Conservation (phyloP, 805 yeast species). For the Starmera dryadoides region DNA sequence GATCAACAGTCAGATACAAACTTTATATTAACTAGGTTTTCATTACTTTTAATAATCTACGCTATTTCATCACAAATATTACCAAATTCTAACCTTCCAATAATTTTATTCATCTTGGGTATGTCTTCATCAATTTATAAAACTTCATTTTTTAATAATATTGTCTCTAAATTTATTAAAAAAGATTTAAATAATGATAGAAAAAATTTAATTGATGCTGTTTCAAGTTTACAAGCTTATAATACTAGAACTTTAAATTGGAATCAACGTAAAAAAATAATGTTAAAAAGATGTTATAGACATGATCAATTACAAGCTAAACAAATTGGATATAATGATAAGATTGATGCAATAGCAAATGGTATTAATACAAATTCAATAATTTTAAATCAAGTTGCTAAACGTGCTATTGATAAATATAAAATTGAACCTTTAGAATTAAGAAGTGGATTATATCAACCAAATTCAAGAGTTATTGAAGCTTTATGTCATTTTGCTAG, state of each 20-base stretch:
- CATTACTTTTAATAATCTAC: conserved; percentile 22
- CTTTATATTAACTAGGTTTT: conserved; percentile 16
- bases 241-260: conserved; percentile 28
- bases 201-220: conserved; percentile 27
- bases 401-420: conserved; percentile 26
- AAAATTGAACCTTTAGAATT: conserved; percentile 38
- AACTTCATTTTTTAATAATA: conserved; percentile 13
- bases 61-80: conserved; percentile 16
- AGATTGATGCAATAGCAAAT: conserved; percentile 42
- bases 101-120: conserved; percentile 18
- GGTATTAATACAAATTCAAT: conserved; percentile 40
- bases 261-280: conserved; percentile 37
- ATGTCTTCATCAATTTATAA: conserved; percentile 22
- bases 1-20: conserved; percentile 3
- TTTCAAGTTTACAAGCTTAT: conserved; percentile 42
- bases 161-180: conserved; percentile 15
- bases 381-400: conserved; percentile 38
- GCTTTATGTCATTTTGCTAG: conserved; percentile 68
- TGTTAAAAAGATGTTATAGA: conserved; percentile 41
- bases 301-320: conserved; percentile 50
- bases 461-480: conserved; percentile 49
- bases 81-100: conserved; percentile 19
- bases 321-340: conserved; percentile 45
- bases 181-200: conserved; percentile 15
- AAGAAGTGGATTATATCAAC: conserved; percentile 17